Evolutionary conservation across 2,329 filamentous ascomycete genomes (phyloP).

Genomic region (Neoscytalidium dimidiatum): DNA sequence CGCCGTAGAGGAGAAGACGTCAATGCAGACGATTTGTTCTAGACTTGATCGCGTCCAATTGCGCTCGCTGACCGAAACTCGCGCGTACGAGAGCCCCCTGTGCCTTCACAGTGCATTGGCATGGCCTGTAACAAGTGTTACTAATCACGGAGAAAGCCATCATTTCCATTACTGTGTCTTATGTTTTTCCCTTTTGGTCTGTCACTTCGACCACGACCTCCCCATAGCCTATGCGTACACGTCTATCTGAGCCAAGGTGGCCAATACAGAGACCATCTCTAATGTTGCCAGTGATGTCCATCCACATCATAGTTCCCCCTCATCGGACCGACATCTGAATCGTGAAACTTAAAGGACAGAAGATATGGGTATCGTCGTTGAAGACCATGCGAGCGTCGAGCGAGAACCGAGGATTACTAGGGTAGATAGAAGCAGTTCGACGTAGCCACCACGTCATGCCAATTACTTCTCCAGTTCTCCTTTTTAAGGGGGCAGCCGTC

Average conservation of each 20-base stretch:
- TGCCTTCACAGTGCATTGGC: too few relatives aligned
- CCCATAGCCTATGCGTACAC: neutral
- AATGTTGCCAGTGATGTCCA: neutral
- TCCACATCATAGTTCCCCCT: neutral
- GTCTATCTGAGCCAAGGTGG: neutral
- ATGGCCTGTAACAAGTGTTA: too few relatives aligned
- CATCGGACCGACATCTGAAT: neutral
- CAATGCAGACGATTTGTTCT: constrained; percentile 17
- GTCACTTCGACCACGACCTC: neutral
- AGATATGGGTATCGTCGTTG: constrained; percentile 20
- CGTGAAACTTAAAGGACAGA: constrained; percentile 5
- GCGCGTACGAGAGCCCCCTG: too few relatives aligned
- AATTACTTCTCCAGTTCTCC: neutral
- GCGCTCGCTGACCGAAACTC: too few relatives aligned
- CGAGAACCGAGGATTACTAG: neutral
- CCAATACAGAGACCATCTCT: neutral
- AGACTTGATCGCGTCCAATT: too few relatives aligned
- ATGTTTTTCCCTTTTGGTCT: neutral
- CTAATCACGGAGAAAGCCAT: neutral
- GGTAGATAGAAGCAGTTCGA: neutral
- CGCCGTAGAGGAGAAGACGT: constrained; percentile 43
- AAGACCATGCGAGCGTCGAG: constrained; percentile 14
- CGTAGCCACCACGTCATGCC: neutral
- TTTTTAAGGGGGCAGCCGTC: neutral
- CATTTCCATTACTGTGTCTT: neutral